phyloP scores from a whole-genome alignment of 2,329 filamentous ascomycete genomes.

The Emydomyces testavorans region DNA sequence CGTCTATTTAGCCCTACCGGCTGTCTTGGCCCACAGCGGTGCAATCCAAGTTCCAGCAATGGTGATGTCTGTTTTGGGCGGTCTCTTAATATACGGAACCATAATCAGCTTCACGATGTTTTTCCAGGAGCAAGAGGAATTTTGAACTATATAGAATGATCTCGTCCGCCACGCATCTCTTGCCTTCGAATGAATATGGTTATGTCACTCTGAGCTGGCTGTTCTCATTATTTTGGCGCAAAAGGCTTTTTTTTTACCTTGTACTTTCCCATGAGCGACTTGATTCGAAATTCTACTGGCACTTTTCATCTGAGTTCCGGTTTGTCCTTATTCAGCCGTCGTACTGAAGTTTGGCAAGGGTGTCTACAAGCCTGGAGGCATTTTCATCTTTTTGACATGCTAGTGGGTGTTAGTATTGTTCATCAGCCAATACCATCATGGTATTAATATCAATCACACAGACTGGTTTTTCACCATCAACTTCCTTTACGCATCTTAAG shows the following conservation, averaged over 20 bases:
- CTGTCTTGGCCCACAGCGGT: conserved; percentile 74
- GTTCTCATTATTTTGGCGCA: neutral
- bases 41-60: conserved; percentile 76
- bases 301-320: no score
- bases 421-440: no score
- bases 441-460: no score
- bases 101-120: conserved; percentile 98
- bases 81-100: conserved; percentile 89
- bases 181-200: neutral
- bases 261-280: neutral
- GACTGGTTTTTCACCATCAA: no score
- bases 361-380: no score
- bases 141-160: conserved; percentile 41
- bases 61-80: conserved; percentile 88
- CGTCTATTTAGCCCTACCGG: conserved; percentile 59
- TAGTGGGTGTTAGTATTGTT: no score
- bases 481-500: no score
- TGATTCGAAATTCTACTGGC: neutral
- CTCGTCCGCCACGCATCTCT: neutral
- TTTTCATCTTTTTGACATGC: no score
- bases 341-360: no score
- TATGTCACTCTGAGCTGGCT: neutral
- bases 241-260: neutral
- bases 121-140: conserved; percentile 95
- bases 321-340: no score